Evolutionary conservation across 2,329 filamentous ascomycete genomes (phyloP), one percentile per base, ranked within the genome.

Genomic region (Paracorniculantispora psalliotae): DNA sequence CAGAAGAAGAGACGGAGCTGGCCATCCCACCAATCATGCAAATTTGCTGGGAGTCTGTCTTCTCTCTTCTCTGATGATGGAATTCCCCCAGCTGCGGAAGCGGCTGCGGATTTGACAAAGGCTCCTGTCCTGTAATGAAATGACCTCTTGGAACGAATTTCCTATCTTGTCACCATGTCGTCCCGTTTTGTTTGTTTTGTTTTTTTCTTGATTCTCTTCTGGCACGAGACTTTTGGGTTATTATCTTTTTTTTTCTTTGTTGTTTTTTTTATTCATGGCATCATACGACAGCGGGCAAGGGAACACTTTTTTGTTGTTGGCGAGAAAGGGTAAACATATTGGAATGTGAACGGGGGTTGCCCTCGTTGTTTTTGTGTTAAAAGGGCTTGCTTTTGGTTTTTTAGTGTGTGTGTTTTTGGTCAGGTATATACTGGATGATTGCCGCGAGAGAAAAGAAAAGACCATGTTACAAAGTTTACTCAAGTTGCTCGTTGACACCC

Each of bases 71-170:
- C 47, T 21, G 21, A 26, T 4, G 9, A 39, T 44, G 26, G 33
- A 57, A n/a, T 1, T 37, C 49, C 21, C 49, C 25, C 8, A 15
- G 17, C 15, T 28, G 49, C 17, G 2, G 13, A 25, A 21, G 48
- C 23, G 33, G 37, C 33, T 41, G 35, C 46, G 30, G 33, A 50
- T 47, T 23, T n/a, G 47, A 23, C 35, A 50, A 30, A 12, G 21
- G 62, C 28, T 53, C 41, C 39, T 25, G 66, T 61, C 63, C 73
- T 74, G 69, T 74, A 74, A 74, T 73, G 73, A 75, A n/a, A 64
- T 63, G 63, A 66, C 28, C 21, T 68, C 69, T 73, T 68, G 64
- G 68, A 68, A 75, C 69, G 72, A 75, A 68, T 64, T 61, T 68
- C 66, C 64, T 71, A 69, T 68, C 66, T 67, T 67, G 69, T 65